These are phyloP conservation scores for Aspergillus ochraceoroseus DNA, from an alignment of 2,329 filamentous ascomycete species.

Conservation along the genomic window DNA sequence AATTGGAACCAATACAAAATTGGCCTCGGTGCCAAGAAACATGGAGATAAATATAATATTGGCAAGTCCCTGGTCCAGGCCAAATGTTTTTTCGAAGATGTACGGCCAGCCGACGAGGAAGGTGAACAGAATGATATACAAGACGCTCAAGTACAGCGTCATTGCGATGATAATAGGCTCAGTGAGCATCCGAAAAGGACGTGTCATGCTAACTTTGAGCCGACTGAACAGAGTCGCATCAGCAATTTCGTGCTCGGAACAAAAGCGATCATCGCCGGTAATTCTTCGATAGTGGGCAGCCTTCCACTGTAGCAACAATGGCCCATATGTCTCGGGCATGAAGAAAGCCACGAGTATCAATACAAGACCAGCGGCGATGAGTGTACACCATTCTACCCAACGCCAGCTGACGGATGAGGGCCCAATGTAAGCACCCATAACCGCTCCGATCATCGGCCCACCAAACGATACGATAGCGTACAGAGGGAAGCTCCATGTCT, in stretches of 20 bases:
- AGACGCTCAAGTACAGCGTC: slow-evolving; percentile 32
- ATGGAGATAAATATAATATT: slow-evolving; percentile 48
- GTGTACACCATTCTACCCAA: slow-evolving; percentile 47
- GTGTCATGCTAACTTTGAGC: slow-evolving; percentile 30
- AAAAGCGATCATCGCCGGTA: slow-evolving; percentile 45
- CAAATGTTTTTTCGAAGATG: slow-evolving; percentile 49
- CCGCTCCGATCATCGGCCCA: slow-evolving; percentile 25
- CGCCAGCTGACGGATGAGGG: slow-evolving; percentile 25
- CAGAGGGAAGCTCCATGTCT: slow-evolving; percentile 48
- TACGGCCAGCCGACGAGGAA: slow-evolving; percentile 48
- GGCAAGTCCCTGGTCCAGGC: slow-evolving; percentile 44
- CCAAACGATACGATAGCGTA: slow-evolving; percentile 47
- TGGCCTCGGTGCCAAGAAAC: slow-evolving; percentile 39
- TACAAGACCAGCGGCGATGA: slow-evolving; percentile 36
- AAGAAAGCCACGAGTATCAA: slow-evolving; percentile 36
- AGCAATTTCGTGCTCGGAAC: slow-evolving; percentile 35
- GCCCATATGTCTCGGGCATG: slow-evolving; percentile 50
- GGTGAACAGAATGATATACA: slow-evolving; percentile 38
- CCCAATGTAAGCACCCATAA: slow-evolving; percentile 22
- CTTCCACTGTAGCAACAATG: slow-evolving; percentile 44
- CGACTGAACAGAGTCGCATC: slow-evolving; percentile 38
- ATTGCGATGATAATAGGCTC: slow-evolving; percentile 38
- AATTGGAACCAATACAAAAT: slow-evolving; percentile 41
- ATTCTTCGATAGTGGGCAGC: slow-evolving; percentile 36
- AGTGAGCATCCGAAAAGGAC: slow-evolving; percentile 45